Percentiles rank a stretch among this genome's conserved stretches.
Evolutionary conservation across 139 green algal species (phyloP).

Genomic region (Asterochloris erici): DNA sequence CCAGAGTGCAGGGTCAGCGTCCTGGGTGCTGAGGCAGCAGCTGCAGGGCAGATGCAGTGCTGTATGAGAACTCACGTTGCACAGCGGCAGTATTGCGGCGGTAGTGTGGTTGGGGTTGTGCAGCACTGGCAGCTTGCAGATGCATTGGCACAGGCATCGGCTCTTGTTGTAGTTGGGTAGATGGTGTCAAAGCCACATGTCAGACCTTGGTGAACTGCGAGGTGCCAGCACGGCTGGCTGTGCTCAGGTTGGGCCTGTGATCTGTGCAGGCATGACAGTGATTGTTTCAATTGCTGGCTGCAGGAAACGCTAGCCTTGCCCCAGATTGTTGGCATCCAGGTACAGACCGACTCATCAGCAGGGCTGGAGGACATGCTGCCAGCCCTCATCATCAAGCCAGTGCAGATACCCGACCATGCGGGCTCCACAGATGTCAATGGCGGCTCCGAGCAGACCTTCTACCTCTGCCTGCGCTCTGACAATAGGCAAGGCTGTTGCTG

Average conservation of each 20-base stretch:
- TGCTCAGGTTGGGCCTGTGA: background rate
- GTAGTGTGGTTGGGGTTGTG: no score
- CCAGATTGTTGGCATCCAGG: conserved; percentile 40
- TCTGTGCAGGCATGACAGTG: background rate
- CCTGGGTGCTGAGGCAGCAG: no score
- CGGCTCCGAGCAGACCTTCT: conserved; percentile 18
- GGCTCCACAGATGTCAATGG: background rate
- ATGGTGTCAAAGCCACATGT: no score
- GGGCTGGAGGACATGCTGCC: conserved; percentile 41
- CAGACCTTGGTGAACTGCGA: no score
- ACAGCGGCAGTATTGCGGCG: no score
- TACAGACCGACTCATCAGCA: conserved; percentile 38
- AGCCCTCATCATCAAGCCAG: conserved; percentile 40
- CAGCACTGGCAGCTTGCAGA: no score
- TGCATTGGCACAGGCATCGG: no score
- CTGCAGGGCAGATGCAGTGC: no score
- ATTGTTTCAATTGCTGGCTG: background rate
- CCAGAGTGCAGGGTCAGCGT: no score
- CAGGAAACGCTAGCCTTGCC: conserved; percentile 15
- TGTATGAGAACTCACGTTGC: no score
- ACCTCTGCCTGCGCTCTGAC: conserved; percentile 60
- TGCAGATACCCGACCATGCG: conserved; percentile 2
- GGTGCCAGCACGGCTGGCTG: no score
- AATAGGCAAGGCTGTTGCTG: conserved; percentile 39
- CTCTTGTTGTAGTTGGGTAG: no score